Evolutionary conservation across 2,329 filamentous ascomycete genomes (phyloP).

Genomic region (Didymella sp.): DNA sequence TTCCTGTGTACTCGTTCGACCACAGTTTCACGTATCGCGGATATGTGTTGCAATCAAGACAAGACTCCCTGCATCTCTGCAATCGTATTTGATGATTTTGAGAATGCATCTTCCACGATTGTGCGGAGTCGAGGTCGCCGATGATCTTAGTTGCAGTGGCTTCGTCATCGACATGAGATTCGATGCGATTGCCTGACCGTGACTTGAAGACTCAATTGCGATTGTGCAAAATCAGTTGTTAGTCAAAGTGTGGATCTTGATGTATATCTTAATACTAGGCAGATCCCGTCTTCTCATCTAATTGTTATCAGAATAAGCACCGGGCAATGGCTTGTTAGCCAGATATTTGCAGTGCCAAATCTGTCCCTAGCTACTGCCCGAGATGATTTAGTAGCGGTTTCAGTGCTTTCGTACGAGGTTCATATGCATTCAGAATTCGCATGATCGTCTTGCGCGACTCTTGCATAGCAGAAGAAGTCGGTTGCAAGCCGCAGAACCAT

Average conservation of each 20-base stretch:
- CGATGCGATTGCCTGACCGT: neutral
- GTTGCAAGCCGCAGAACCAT: too few species aligned
- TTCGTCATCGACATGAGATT: slow-evolving; percentile 6
- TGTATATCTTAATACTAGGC: neutral
- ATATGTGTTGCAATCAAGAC: neutral
- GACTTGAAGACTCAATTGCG: neutral
- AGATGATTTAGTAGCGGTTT: neutral
- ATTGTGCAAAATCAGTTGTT: neutral
- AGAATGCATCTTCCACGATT: neutral
- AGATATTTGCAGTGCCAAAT: neutral
- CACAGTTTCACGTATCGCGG: slow-evolving; percentile 24
- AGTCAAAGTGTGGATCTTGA: neutral
- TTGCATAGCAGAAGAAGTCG: too few species aligned
- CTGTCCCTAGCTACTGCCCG: neutral
- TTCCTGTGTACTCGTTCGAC: slow-evolving; percentile 35
- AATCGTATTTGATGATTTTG: neutral
- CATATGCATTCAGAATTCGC: neutral
- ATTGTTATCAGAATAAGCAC: neutral
- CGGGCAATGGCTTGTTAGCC: neutral
- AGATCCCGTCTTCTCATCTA: neutral
- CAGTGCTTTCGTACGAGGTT: neutral
- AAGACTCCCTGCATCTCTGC: neutral
- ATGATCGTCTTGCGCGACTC: neutral
- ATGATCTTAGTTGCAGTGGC: neutral
- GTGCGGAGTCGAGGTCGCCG: neutral